Evolutionary conservation across 2,329 filamentous ascomycete species (phyloP), one percentile per base, ranked within the genome.

Genomic region (Emericellopsis cladophorae): DNA sequence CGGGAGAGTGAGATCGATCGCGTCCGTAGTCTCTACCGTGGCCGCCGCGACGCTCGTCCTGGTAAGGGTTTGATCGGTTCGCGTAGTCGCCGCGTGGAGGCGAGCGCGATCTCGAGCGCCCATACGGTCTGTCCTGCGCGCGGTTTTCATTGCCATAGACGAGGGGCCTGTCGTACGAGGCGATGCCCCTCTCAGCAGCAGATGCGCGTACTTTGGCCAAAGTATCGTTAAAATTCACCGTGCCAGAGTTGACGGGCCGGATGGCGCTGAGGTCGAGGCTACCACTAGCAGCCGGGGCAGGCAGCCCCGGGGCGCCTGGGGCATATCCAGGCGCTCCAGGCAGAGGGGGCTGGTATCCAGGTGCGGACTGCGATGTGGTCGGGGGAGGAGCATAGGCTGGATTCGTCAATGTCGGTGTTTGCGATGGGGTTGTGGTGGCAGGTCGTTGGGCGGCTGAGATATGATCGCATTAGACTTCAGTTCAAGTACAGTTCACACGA

Each of bases 181-280:
- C 64, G 29, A 87, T 67, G 45, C 84, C 85, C 55, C 86, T 84
- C 57, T 90, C 81, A 24, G 83, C 79, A 33, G 87, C 85, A 58
- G 84, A 85, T 34, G 81, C 83, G 57, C 84, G 84, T 37, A 86
- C 87, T 57, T 88, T 86, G 32, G 87, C 84, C 51, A 94, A 81
- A 38, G 86, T 84, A 58, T 93, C 86, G 44, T 82, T 76, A 48
- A 94, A 81, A 59, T 81, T 90, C 51, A 93, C 81, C 16, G 82
- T 86, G 44, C 87, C 87, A 24, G 84, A 84, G 56, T 74, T 86
- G 42, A 82, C 74, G 5, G 87, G 86, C 52, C 84, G 83, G 55
- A 92, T 85, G 42, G 76, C 72, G 61, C 81, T 89, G 40, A 94
- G 63, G 55, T 94, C 86, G 46, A 93, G 68, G 50, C 76, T 88